Conservation (phyloP, 2,329 filamentous ascomycete genomes). For the Paraconiothyrium brasiliense region DNA sequence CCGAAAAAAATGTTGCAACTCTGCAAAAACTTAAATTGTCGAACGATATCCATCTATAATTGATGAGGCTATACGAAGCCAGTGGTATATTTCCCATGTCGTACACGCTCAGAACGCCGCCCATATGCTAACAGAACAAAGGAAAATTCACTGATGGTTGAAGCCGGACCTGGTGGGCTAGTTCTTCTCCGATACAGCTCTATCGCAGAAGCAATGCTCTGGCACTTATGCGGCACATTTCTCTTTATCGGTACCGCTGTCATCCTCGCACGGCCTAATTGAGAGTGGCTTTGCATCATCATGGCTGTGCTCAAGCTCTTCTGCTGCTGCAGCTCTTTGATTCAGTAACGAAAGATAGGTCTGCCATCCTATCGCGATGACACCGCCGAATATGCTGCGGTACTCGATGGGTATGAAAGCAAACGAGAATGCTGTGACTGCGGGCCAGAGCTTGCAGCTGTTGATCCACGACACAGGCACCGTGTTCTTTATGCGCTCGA, state of each 20-base stretch:
- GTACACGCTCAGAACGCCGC: constrained; percentile 10
- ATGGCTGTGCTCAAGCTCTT: constrained; percentile 41
- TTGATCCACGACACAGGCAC: constrained; percentile 81
- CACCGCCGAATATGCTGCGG: constrained; percentile 77
- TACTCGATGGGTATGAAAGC: constrained; percentile 83
- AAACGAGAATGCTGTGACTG: constrained; percentile 86
- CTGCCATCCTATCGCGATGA: constrained; percentile 89
- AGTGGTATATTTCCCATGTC: constrained; percentile 7
- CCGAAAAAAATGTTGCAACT: too few relatives aligned
- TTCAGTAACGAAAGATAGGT: constrained; percentile 88
- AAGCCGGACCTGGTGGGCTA: background rate
- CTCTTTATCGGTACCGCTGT: constrained; percentile 20
- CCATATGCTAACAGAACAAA: constrained; percentile 10
- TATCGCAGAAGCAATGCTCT: background rate
- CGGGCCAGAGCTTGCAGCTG: constrained; percentile 87
- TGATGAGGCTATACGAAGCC: constrained; percentile 10
- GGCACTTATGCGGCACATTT: constrained; percentile 28
- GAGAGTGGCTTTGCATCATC: constrained; percentile 5
- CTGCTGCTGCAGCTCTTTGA: constrained; percentile 71
- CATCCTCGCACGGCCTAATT: constrained; percentile 12
- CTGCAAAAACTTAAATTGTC: background rate
- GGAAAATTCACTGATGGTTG: background rate
- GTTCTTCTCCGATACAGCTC: too few relatives aligned
- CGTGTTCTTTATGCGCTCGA: constrained; percentile 76
- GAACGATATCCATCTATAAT: background rate